phyloP scores from a whole-genome alignment of 495 filamentous ascomycete genomes.

The Articulospora tetracladia region DNA sequence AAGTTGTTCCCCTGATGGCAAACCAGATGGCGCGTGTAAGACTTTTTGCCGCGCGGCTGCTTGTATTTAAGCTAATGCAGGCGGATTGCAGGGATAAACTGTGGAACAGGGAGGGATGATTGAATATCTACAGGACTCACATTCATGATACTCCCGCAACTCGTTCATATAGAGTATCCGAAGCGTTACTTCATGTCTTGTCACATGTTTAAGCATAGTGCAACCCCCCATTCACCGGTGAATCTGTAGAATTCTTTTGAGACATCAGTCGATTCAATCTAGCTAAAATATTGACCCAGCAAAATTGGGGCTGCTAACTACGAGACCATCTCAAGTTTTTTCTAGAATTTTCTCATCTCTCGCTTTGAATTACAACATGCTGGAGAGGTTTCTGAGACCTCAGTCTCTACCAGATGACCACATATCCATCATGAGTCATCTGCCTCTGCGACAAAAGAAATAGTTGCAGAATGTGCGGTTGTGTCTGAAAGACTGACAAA shows the following conservation, averaged over 20 bases:
- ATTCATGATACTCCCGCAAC: no score
- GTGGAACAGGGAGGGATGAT: no score
- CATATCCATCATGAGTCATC: neutral
- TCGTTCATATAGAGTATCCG: no score
- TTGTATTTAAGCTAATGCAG: neutral
- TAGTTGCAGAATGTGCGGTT: conserved; percentile 25
- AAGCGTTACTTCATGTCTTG: no score
- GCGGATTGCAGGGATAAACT: neutral
- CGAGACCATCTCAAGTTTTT: neutral
- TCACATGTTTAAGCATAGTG: no score
- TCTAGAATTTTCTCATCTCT: neutral
- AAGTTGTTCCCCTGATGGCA: neutral
- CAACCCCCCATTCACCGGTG: no score
- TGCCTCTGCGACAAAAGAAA: conserved; percentile 16
- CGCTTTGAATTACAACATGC: neutral
- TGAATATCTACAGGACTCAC: no score
- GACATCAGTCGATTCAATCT: neutral
- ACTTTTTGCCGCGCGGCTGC: neutral
- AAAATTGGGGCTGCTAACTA: neutral
- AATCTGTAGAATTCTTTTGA: neutral
- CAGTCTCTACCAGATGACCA: neutral
- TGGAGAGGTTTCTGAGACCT: no score
- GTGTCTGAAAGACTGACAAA: neutral
- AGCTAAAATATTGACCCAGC: neutral
- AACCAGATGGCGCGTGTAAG: neutral